Conservation (phyloP, 2,329 filamentous ascomycete genomes). For the Venturia pyrina region DNA sequence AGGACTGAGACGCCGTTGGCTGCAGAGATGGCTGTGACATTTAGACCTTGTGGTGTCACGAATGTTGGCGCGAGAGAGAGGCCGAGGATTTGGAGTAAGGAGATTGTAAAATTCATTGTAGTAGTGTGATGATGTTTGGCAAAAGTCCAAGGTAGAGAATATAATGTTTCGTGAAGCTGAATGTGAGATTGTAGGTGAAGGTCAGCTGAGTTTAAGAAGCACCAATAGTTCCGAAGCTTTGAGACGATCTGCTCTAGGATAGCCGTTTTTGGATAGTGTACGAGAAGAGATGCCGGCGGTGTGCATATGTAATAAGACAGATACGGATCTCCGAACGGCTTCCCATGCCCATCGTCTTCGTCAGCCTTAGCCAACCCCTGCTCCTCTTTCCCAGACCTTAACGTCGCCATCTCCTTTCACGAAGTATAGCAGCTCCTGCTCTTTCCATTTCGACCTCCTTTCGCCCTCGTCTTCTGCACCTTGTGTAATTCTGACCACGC, state of each 20-base stretch:
- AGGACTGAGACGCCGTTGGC: conserved; percentile 9
- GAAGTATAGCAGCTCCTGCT: conserved; percentile 72
- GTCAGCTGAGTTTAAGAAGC: not conserved
- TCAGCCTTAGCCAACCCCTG: conserved; percentile 2
- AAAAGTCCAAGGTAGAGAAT: not conserved
- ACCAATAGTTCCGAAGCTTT: not conserved
- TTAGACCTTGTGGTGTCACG: conserved; percentile 9
- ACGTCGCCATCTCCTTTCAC: conserved; percentile 70
- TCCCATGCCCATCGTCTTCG: not conserved
- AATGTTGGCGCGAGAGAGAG: not conserved
- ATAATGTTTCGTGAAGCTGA: not conserved
- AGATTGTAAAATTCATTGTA: conserved; percentile 6
- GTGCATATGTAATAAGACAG: not conserved
- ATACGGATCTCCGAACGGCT: not conserved
- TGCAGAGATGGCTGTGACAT: conserved; percentile 14
- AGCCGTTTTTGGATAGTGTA: not conserved
- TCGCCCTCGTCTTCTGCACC: conserved; percentile 36
- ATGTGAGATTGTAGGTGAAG: not conserved
- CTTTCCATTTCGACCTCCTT: conserved; percentile 24
- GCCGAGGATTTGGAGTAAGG: conserved; percentile 1
- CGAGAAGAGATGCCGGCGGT: not conserved
- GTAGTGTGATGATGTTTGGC: not conserved
- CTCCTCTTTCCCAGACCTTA: conserved; percentile 58
- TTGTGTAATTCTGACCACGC: conserved; percentile 66
- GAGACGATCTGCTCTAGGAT: not conserved